A percentile compares a stretch with the other conserved stretches of the same genome.
phyloP scores from a whole-genome alignment of 306 rosid genomes.

The Purshia tridentata region DNA sequence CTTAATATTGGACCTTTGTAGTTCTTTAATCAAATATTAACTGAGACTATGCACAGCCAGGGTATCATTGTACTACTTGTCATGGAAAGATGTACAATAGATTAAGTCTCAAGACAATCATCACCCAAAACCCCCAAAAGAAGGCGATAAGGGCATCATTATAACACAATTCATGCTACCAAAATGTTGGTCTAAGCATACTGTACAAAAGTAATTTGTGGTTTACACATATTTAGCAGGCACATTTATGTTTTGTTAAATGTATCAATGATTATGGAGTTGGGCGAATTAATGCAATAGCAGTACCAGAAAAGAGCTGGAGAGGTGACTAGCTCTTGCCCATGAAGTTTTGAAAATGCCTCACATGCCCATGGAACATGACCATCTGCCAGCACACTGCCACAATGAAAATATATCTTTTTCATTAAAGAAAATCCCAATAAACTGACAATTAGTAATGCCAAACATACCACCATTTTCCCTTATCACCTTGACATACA shows the following conservation, averaged over 20 bases:
- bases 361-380: constrained; percentile 98
- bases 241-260: neutral
- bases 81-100: too few species aligned
- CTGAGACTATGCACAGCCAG: too few species aligned
- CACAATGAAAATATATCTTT: constrained; percentile 10
- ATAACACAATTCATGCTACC: too few species aligned
- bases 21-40: too few species aligned
- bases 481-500: neutral
- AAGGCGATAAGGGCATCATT: too few species aligned
- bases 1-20: neutral
- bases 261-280: neutral
- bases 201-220: too few species aligned
- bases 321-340: constrained; percentile 63
- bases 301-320: constrained; percentile 74
- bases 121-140: too few species aligned
- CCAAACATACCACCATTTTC: constrained; percentile 17
- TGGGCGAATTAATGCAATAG: constrained; percentile 11
- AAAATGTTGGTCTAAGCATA: too few species aligned
- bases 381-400: constrained; percentile 96
- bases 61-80: too few species aligned
- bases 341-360: constrained; percentile 89
- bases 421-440: constrained; percentile 2
- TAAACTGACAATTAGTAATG: neutral
- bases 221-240: too few species aligned
- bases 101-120: too few species aligned